These are phyloP conservation scores for Pichia exigua DNA, from an alignment of 805 yeast genomes.

Conservation along the genomic window DNA sequence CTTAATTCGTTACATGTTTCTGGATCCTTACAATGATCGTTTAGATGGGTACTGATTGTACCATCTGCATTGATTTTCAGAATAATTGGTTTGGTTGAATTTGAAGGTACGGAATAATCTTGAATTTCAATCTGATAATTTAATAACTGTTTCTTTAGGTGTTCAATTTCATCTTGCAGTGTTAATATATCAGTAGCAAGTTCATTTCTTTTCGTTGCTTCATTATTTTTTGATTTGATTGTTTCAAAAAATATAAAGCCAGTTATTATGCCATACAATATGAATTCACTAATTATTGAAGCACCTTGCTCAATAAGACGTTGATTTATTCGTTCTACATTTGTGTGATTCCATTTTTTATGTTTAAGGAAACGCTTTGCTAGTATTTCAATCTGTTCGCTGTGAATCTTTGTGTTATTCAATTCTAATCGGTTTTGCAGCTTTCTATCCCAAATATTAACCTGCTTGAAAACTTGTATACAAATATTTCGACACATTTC, in stretches of 20 bases:
- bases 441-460: constrained; percentile 41
- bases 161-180: constrained; percentile 63
- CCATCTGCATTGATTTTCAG: constrained; percentile 30
- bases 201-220: constrained; percentile 49
- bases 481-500: constrained; percentile 55
- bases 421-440: neutral
- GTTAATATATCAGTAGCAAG: constrained; percentile 66
- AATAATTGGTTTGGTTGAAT: constrained; percentile 39
- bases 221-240: constrained; percentile 58
- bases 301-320: neutral
- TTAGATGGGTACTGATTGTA: constrained; percentile 1
- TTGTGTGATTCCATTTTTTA: no score
- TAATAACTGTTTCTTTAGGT: constrained; percentile 40
- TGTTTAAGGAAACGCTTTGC: no score
- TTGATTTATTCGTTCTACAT: neutral
- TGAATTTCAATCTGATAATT: constrained; percentile 33
- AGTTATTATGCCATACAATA: constrained; percentile 77
- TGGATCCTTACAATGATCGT: neutral
- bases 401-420: neutral
- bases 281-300: constrained; percentile 50
- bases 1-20: neutral
- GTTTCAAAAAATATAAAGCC: constrained; percentile 66
- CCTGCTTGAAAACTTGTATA: constrained; percentile 60
- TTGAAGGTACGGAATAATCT: constrained; percentile 37
- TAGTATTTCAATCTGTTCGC: no score